Evolutionary conservation across 148 eudicot genomes (phyloP).

Genomic region (Drosera capensis): DNA sequence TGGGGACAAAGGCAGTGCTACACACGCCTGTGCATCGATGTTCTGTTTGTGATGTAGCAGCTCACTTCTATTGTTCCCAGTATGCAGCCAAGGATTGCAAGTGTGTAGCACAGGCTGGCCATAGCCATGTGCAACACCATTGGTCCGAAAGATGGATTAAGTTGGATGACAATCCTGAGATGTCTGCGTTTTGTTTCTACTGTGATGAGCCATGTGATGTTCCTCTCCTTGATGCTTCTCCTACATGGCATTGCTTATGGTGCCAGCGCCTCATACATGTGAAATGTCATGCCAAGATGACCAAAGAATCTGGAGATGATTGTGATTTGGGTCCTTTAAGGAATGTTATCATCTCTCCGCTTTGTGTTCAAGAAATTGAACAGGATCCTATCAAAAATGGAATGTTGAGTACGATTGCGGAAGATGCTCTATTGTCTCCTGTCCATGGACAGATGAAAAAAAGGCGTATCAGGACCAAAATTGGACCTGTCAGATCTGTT

Average conservation of each 20-base stretch:
- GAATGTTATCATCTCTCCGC: conserved; percentile 58
- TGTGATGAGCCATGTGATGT: conserved; percentile 89
- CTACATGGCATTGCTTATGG: conserved; percentile 84
- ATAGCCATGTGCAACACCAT: conserved; percentile 61
- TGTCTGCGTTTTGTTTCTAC: conserved; percentile 60
- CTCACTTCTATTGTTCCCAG: conserved; percentile 63
- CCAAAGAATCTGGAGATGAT: conserved; percentile 53
- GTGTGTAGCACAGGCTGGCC: conserved; percentile 69
- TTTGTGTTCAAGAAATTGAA: conserved; percentile 57
- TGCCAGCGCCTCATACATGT: conserved; percentile 83
- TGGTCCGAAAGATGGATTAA: conserved; percentile 83
- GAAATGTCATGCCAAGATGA: conserved; percentile 63
- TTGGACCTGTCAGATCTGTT: conserved; percentile 22
- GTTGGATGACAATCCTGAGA: conserved; percentile 66
- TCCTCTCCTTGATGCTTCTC: conserved; percentile 63
- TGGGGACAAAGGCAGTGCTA: conserved; percentile 34
- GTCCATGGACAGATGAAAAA: conserved; percentile 40
- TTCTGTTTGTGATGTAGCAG: conserved; percentile 74
- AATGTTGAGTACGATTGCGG: conserved; percentile 25
- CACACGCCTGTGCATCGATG: conserved; percentile 57
- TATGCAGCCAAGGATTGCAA: conserved; percentile 74
- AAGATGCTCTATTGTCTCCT: conserved; percentile 27
- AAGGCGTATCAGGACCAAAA: conserved; percentile 48
- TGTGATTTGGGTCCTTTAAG: conserved; percentile 76
- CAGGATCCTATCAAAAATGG: conserved; percentile 22